Evolutionary conservation across 306 rosid species (phyloP).

Genomic region (Quercus alba): DNA sequence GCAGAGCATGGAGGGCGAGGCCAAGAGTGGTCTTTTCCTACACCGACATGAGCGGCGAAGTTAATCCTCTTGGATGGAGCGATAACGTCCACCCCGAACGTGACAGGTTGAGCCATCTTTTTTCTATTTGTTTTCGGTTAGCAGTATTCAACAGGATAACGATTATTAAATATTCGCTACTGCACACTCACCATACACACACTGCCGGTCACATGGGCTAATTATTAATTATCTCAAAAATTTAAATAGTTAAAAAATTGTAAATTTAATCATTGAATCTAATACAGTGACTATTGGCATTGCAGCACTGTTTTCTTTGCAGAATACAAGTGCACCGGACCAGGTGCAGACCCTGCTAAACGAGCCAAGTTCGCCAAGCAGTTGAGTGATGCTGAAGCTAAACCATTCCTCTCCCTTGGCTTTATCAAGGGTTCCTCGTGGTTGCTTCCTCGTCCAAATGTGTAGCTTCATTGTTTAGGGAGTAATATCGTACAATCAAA

Average conservation of each 20-base stretch:
- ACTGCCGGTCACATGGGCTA: too few relatives aligned
- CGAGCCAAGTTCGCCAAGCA: conserved; percentile 22
- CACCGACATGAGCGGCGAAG: conserved; percentile 15
- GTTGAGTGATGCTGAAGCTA: conserved; percentile 12
- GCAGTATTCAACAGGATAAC: too few relatives aligned
- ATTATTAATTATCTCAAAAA: too few relatives aligned
- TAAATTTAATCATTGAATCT: too few relatives aligned
- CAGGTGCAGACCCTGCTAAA: neutral
- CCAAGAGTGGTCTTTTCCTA: conserved; percentile 47
- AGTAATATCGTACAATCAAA: neutral
- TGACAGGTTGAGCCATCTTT: conserved; percentile 22
- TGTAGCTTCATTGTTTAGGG: too few relatives aligned
- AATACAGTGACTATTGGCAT: neutral
- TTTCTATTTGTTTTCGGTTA: too few relatives aligned
- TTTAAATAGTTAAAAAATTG: too few relatives aligned
- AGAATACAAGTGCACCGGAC: conserved; percentile 38
- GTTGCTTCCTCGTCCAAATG: conserved; percentile 56
- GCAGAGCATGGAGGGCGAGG: conserved; percentile 50
- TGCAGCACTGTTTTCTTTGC: conserved; percentile 37
- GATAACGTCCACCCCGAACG: neutral
- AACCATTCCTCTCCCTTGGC: conserved; percentile 36
- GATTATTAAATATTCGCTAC: too few relatives aligned
- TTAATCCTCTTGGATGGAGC: conserved; percentile 44
- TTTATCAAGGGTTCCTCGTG: conserved; percentile 43
- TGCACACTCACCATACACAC: too few relatives aligned